phyloP scores from a whole-genome alignment of 495 filamentous ascomycete species.

The Lasiosphaeria ovina region DNA sequence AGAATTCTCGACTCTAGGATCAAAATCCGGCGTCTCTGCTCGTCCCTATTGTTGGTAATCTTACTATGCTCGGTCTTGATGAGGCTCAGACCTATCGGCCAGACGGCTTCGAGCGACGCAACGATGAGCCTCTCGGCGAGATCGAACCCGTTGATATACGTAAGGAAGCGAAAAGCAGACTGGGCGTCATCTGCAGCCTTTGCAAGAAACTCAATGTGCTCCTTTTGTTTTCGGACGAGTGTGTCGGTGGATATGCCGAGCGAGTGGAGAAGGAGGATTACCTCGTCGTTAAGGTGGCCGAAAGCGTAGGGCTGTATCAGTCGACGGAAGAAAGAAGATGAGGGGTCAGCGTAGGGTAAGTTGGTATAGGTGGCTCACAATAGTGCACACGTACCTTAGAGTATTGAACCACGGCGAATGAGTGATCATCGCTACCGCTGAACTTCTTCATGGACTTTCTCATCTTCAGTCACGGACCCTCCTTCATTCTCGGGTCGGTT shows the following conservation, averaged over 20 bases:
- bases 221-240: slow-evolving; percentile 44
- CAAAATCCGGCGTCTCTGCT: slow-evolving; percentile 47
- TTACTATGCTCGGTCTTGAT: slow-evolving; percentile 41
- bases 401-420: slow-evolving; percentile 48
- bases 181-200: slow-evolving; percentile 30
- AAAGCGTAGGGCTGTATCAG: slow-evolving; percentile 43
- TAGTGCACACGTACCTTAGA: slow-evolving; percentile 40
- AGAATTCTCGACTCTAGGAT: slow-evolving; percentile 46
- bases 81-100: slow-evolving; percentile 29
- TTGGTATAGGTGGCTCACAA: neutral
- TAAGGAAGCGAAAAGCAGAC: slow-evolving; percentile 44
- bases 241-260: slow-evolving; percentile 39
- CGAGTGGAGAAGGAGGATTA: slow-evolving; percentile 44
- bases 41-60: slow-evolving; percentile 48
- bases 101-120: slow-evolving; percentile 40
- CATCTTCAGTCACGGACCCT: slow-evolving; percentile 35
- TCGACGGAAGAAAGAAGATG: neutral
- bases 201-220: slow-evolving; percentile 43
- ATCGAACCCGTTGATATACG: slow-evolving; percentile 38
- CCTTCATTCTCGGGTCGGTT: slow-evolving; percentile 39
- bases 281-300: slow-evolving; percentile 52
- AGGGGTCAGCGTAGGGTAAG: neutral
- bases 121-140: slow-evolving; percentile 48
- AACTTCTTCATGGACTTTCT: slow-evolving; percentile 56
- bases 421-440: slow-evolving; percentile 40